phyloP scores from a whole-genome alignment of 192 early-diverging fungal genomes.

The Coemansia reversa region DNA sequence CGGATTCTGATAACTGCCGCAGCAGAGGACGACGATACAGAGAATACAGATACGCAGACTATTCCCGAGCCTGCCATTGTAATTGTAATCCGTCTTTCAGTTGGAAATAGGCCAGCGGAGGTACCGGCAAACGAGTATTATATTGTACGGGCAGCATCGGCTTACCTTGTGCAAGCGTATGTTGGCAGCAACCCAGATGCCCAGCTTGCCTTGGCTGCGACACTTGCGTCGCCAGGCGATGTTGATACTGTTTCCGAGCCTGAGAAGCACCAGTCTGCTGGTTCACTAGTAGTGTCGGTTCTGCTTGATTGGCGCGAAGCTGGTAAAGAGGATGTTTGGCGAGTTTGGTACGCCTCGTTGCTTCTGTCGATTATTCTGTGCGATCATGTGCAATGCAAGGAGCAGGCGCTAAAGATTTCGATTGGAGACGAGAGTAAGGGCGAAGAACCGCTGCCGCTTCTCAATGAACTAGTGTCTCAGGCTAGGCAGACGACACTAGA shows the following conservation, averaged over 20 bases:
- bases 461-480: constrained; percentile 81
- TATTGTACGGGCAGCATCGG: constrained; percentile 75
- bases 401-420: constrained; percentile 68
- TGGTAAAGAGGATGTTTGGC: constrained; percentile 70
- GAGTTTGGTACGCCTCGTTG: constrained; percentile 84
- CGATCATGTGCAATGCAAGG: constrained; percentile 74
- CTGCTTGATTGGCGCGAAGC: constrained; percentile 75
- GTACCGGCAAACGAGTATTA: constrained; percentile 59
- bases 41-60: constrained; percentile 29
- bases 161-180: constrained; percentile 79
- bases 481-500: constrained; percentile 62
- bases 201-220: constrained; percentile 83
- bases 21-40: constrained; percentile 21
- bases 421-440: constrained; percentile 73
- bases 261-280: constrained; percentile 68
- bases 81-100: constrained; percentile 73
- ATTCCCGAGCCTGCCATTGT: constrained; percentile 80
- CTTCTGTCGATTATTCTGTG: constrained; percentile 78
- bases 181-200: constrained; percentile 83
- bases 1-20: constrained; percentile 67
- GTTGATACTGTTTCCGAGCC: constrained; percentile 14
- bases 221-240: constrained; percentile 67
- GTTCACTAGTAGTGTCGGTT: constrained; percentile 80
- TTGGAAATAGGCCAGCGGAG: constrained; percentile 57
- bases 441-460: constrained; percentile 80